phyloP scores from a whole-genome alignment of 1,284 basidiomycete species.

The Coniophora puteana region DNA sequence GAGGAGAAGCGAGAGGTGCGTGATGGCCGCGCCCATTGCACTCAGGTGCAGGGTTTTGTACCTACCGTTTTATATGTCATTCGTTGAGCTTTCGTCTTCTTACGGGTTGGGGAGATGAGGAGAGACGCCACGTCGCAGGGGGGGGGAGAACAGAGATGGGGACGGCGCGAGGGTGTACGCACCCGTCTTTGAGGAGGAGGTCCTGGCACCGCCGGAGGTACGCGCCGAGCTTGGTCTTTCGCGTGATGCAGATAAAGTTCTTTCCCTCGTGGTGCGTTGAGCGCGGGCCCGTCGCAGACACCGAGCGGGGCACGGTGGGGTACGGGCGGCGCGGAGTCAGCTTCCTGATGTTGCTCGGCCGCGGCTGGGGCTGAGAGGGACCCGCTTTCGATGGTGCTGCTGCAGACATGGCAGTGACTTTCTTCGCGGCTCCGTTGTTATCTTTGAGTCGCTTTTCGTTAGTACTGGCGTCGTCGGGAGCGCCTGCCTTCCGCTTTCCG shows the following conservation, averaged over 20 bases:
- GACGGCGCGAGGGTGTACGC: slow-evolving; percentile 24
- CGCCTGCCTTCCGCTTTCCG: background rate
- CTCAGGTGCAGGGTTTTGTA: slow-evolving; percentile 74
- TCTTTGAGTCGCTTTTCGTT: slow-evolving; percentile 17
- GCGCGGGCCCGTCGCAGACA: slow-evolving; percentile 74
- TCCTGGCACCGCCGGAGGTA: slow-evolving; percentile 81
- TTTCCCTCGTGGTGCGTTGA: slow-evolving; percentile 69
- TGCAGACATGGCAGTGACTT: background rate
- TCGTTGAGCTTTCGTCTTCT: background rate
- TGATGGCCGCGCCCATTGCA: slow-evolving; percentile 87
- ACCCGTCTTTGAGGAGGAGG: slow-evolving; percentile 77
- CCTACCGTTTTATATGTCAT: slow-evolving; percentile 36
- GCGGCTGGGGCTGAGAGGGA: slow-evolving; percentile 12
- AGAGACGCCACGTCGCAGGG: slow-evolving; percentile 9
- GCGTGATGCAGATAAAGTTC: slow-evolving; percentile 77
- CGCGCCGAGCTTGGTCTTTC: slow-evolving; percentile 68
- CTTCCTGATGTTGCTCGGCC: slow-evolving; percentile 52
- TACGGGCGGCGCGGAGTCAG: slow-evolving; percentile 70
- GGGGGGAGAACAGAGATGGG: slow-evolving; percentile 1
- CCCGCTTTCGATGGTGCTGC: slow-evolving; percentile 7
- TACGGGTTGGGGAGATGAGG: background rate
- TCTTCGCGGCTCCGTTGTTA: slow-evolving; percentile 1
- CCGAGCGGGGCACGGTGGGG: slow-evolving; percentile 72
- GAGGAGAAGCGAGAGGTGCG: slow-evolving; percentile 70
- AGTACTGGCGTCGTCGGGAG: slow-evolving; percentile 1